Conservation (phyloP, 208 protist genomes). For the Trypanosoma cruzi region DNA sequence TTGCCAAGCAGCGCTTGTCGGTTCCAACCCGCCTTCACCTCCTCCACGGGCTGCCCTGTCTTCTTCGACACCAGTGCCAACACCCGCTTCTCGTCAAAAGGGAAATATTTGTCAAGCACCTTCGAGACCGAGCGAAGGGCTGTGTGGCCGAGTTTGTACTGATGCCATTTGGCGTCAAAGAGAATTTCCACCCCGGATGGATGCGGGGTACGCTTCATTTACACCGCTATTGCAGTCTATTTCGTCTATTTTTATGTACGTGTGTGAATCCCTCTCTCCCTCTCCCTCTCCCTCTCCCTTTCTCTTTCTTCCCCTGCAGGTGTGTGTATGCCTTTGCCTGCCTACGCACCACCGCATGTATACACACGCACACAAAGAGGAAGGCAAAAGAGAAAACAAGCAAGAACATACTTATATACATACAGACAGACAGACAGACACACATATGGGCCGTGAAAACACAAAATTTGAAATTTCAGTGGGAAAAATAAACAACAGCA, state of each 20-base stretch:
- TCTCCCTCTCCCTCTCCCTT: background rate
- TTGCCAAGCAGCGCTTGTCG: slow-evolving; percentile 87
- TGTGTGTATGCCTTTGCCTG: background rate
- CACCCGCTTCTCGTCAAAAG: slow-evolving; percentile 81
- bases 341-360: background rate
- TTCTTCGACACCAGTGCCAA: slow-evolving; percentile 67
- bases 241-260: background rate
- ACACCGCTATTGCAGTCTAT: background rate
- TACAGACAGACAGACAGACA: background rate
- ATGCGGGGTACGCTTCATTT: slow-evolving; percentile 55
- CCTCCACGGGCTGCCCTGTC: slow-evolving; percentile 55
- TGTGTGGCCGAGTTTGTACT: slow-evolving; percentile 70
- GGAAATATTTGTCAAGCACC: slow-evolving; percentile 83
- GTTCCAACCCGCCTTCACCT: slow-evolving; percentile 63
- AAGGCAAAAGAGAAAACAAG: slow-evolving; percentile 5
- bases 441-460: background rate
- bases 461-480: slow-evolving; percentile 19
- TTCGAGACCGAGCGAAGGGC: slow-evolving; percentile 81
- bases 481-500: slow-evolving; percentile 9
- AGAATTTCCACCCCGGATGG: slow-evolving; percentile 61
- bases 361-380: background rate
- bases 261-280: background rate
- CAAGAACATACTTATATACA: slow-evolving; percentile 6
- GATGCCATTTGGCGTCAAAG: slow-evolving; percentile 85
- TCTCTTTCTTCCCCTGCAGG: background rate